These are phyloP conservation scores for Colletotrichum neosansevieriae DNA, from an alignment of 2,329 filamentous ascomycete species.

Conservation along the genomic window DNA sequence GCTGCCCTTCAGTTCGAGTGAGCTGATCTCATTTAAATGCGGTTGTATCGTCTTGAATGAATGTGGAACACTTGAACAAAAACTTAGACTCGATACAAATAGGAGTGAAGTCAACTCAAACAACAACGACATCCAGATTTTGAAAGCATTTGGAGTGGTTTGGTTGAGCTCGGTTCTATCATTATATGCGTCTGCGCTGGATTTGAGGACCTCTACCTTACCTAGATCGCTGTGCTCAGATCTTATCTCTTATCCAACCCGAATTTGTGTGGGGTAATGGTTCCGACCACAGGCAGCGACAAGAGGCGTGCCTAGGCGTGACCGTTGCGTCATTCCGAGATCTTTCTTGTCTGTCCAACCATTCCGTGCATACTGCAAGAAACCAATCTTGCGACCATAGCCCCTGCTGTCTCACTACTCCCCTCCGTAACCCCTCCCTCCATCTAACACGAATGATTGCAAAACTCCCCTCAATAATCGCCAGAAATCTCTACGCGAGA, in stretches of 20 bases:
- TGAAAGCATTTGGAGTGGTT: too few relatives aligned
- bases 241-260: too few relatives aligned
- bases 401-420: not conserved
- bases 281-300: not conserved
- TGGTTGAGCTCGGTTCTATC: too few relatives aligned
- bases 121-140: too few relatives aligned
- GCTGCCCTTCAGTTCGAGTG: not conserved
- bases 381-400: constrained; percentile 13
- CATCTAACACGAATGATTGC: constrained; percentile 14
- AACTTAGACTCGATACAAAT: too few relatives aligned
- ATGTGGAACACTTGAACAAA: too few relatives aligned
- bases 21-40: too few relatives aligned
- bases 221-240: too few relatives aligned
- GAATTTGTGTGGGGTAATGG: constrained; percentile 21
- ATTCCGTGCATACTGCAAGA: constrained; percentile 25
- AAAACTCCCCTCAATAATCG: not conserved
- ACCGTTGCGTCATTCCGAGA: constrained; percentile 35
- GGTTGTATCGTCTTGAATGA: too few relatives aligned
- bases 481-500: constrained; percentile 20
- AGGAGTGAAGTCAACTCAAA: too few relatives aligned
- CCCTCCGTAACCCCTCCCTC: constrained; percentile 1
- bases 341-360: constrained; percentile 7
- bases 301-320: constrained; percentile 17
- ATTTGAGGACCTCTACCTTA: too few relatives aligned
- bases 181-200: too few relatives aligned